Base-by-base conservation (phyloP, 2,329 filamentous ascomycete genomes). In the Emergomyces pasteurianus region DNA sequence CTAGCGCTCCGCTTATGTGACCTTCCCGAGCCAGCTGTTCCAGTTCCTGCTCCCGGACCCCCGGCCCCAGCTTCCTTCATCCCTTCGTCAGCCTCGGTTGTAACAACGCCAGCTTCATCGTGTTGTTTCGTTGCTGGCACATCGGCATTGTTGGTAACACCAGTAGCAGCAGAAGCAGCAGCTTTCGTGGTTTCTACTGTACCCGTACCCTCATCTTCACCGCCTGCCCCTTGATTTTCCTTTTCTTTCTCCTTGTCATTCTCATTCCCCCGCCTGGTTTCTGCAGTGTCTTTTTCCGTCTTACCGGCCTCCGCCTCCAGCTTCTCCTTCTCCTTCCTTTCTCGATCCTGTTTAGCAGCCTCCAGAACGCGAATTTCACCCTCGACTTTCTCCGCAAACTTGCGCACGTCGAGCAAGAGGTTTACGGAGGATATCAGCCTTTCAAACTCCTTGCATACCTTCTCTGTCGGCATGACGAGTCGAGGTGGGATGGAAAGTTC, bases 1-100 rank as follows among this genome's bases (percentile, higher is more conserved):
- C 90, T 95, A 1, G 89, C 89, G 71, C 90, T 94, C 62, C 90
- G 83, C 77, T 95, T 95, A 65, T 88, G 86, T 0, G 70, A 70
- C 23, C 62, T 57, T n/a, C 55, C 57, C 23, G 58, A 63, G 23
- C 52, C 60, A 40, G 58, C 61, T 47, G 58, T 62, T 14, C 64
- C 36, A 14, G 36, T 38, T 38, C 36, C 61, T 40, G 58, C 61
- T 18, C 64, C 66, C 23, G 62, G 63, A 10, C 64, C 63, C 60
- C 59, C 31, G 58, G 60, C 23, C 16, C 40, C 28, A 47, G 42
- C n/a, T 21, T 31, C 42, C 34, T 59, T 59, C 9, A 31, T 1
- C 18, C 12, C 16, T 10, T 59, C 58, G 42, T 49, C 40, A 5
- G 26, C 23, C 31, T 58, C 43, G 6, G 7, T 42, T 12, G 26